phyloP scores from a whole-genome alignment of 2,329 filamentous ascomycete genomes.

The Lasiodiplodia sp. region DNA sequence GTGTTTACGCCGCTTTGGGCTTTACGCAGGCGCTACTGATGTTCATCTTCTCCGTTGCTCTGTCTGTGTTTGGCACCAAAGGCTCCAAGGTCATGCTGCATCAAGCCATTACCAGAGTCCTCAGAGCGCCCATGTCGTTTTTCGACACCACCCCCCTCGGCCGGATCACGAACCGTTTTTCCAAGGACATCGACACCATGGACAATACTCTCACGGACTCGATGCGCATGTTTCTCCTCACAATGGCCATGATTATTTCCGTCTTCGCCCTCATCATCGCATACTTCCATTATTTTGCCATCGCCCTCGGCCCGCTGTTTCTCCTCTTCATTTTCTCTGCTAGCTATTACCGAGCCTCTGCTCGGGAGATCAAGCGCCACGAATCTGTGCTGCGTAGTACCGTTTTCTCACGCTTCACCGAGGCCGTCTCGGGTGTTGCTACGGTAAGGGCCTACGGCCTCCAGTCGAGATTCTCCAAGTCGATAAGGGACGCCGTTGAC shows the following conservation, averaged over 20 bases:
- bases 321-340: slow-evolving; percentile 82
- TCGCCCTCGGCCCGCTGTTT: slow-evolving; percentile 73
- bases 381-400: slow-evolving; percentile 86
- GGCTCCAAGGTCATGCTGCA: slow-evolving; percentile 84
- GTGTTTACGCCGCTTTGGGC: slow-evolving; percentile 74
- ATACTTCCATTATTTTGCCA: slow-evolving; percentile 90
- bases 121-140: slow-evolving; percentile 80
- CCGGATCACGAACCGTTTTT: slow-evolving; percentile 95
- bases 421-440: slow-evolving; percentile 83
- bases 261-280: slow-evolving; percentile 91
- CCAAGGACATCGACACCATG: slow-evolving; percentile 94
- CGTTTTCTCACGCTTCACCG: slow-evolving; percentile 90
- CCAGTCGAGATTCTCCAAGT: slow-evolving; percentile 73
- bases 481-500: slow-evolving; percentile 78
- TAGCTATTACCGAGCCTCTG: slow-evolving; percentile 87
- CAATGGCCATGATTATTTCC: slow-evolving; percentile 79
- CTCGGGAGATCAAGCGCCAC: slow-evolving; percentile 92
- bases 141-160: slow-evolving; percentile 97
- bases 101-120: slow-evolving; percentile 77
- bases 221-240: slow-evolving; percentile 91
- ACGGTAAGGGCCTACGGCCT: slow-evolving; percentile 91
- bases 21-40: slow-evolving; percentile 74
- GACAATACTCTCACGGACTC: slow-evolving; percentile 90
- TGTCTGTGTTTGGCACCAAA: slow-evolving; percentile 81
- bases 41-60: slow-evolving; percentile 79